These are phyloP conservation scores for Quercus wislizeni DNA, from an alignment of 306 rosid species.

Conservation along the genomic window DNA sequence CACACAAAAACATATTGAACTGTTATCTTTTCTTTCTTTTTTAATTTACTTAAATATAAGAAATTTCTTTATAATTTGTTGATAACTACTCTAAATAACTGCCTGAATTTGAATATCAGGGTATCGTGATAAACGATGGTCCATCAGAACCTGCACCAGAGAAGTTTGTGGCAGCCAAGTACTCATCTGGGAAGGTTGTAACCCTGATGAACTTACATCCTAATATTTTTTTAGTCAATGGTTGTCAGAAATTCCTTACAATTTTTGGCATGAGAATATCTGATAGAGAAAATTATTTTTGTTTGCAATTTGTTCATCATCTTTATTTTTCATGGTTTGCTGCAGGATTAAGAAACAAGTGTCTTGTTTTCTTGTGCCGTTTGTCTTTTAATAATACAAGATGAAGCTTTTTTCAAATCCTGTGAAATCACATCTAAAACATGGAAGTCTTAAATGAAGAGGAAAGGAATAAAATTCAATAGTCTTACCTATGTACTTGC, in stretches of 20 bases:
- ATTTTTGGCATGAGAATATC: conserved; percentile 17
- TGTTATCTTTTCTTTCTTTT: not conserved
- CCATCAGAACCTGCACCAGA: conserved; percentile 54
- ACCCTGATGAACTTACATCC: conserved; percentile 21
- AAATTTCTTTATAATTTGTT: too few relatives aligned
- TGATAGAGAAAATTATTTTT: not conserved
- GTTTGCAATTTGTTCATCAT: conserved; percentile 46
- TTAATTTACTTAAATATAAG: too few relatives aligned
- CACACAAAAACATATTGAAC: not conserved
- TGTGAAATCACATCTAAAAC: conserved; percentile 55
- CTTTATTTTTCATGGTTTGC: conserved; percentile 50
- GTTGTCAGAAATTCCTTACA: conserved; percentile 1
- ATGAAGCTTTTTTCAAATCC: conserved; percentile 72
- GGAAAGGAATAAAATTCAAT: conserved; percentile 80
- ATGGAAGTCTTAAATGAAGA: conserved; percentile 68
- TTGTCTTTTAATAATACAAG: conserved; percentile 62
- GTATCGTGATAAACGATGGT: conserved; percentile 59
- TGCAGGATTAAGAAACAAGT: conserved; percentile 85
- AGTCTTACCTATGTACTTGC: conserved; percentile 81
- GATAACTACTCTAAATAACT: not conserved
- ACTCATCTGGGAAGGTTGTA: conserved; percentile 77
- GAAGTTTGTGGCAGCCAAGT: conserved; percentile 79
- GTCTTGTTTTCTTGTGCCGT: conserved; percentile 59
- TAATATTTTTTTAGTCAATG: conserved; percentile 19
- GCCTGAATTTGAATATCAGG: conserved; percentile 46